Evolutionary conservation across 192 early-diverging fungal species (phyloP), one percentile per base, ranked within the genome.

Genomic region (Gonapodya prolifera): DNA sequence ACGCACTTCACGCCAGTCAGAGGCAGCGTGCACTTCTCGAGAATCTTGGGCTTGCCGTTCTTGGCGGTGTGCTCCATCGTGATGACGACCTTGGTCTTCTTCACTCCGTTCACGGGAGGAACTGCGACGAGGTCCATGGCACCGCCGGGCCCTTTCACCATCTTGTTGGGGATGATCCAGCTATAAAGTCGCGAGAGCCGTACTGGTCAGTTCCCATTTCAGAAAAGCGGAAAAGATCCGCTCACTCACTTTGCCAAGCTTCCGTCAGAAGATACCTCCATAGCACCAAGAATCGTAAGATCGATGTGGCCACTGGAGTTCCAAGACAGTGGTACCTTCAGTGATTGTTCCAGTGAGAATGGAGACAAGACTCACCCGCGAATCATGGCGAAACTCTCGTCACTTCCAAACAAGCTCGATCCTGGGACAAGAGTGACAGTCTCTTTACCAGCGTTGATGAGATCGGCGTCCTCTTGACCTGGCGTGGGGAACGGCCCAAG

Each of bases 101-200:
- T 83, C n/a, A n/a, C n/a, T n/a, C n/a, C n/a, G n/a, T n/a, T n/a
- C n/a, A n/a, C n/a, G n/a, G n/a, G n/a, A 8, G 45, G 45, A 31
- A 87, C 87, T 34, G 91, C 86, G 0, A 94, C 92, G 30, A 94
- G 82, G 75, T 94, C 92, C 91, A 92, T 92, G 16, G 92, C 91
- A 16, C 92, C 91, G 69, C 92, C 92, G 88, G 89, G 91, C 77
- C 92, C 92, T 86, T 94, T 94, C 79, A 94, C 90, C 86, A 94
- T 91, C 84, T 94, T 94, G 35, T 91, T 87, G 16, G 92, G 92
- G 29, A 94, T 89, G 79, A 94, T 91, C 92, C 92, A 94, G 85
- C n/a, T n/a, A n/a, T n/a, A n/a, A n/a, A n/a, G n/a, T n/a, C n/a
- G n/a, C n/a, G n/a, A n/a, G n/a, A n/a, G n/a, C n/a, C n/a, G n/a